Evolutionary conservation across 441 rosid genomes (phyloP), one percentile per base, ranked within the genome.

Genomic region (Corymbia calophylla): DNA sequence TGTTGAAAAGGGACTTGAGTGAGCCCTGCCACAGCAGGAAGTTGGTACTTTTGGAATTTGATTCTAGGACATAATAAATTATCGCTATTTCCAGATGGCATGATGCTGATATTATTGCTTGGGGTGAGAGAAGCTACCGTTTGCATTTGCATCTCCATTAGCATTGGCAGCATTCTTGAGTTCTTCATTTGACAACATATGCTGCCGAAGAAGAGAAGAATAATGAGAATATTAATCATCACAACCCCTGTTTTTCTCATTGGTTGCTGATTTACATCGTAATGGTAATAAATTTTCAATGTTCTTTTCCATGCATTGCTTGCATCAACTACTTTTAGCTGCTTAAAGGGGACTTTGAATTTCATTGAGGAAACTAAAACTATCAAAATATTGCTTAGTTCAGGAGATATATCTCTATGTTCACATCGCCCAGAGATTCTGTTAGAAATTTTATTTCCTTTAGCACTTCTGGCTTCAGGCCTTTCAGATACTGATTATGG

Each of bases 401-500:
- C 56, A 86, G 49, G 89, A 89, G 73, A 87, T 53, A 55, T 95
- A 95, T 96, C 98, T 94, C 92, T 66, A 88, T 58, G 91, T 89
- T 90, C 89, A 90, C 84, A 70, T 94, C 94, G 73, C 68, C 93
- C 87, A 94, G 89, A 84, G 93, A 90, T 53, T 94, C 95, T 35
- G 88, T 88, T 81, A 91, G 88, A 90, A 93, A 94, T 31, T 95
- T 94, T 87, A 94, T 90, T 90, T 93, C 95, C 44, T 91, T 90
- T 86, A 87, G 93, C 89, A 94, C 88, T 86, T 94, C 96, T 53
- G 55, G 87, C 87, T 91, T 92, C 91, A 93, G 87, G 81, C 90
- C 93, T 91, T 91, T 94, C 92, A 96, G 48, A 87, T 94, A 84
- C 97, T 95, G 95, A 31, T 58, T 70, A 80, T 25, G 66, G 80